A percentile compares a stretch with the other conserved stretches of the same genome.
phyloP scores from a whole-genome alignment of 768 basidiomycete genomes.

The Tylopilus plumbeoviolaceoides region DNA sequence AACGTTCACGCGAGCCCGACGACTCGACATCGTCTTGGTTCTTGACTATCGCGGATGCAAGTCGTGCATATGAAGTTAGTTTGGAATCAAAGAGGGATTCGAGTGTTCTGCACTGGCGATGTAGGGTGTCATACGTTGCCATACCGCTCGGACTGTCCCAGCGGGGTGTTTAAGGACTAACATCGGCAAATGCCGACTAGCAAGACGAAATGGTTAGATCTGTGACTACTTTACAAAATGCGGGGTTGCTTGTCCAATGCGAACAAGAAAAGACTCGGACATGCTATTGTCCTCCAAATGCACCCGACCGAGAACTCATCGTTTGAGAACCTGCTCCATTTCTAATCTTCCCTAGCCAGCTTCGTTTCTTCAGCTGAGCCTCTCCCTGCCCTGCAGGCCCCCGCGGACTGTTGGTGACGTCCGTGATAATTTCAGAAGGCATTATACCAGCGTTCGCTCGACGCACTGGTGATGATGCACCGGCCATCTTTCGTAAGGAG shows the following conservation, averaged over 20 bases:
- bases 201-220: too few relatives aligned
- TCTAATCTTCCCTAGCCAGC: constrained; percentile 72
- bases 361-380: constrained; percentile 44
- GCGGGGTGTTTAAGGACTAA: background rate
- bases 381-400: constrained; percentile 20
- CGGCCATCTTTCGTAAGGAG: constrained; percentile 30
- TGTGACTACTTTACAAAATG: constrained; percentile 17
- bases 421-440: constrained; percentile 37
- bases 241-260: constrained; percentile 3
- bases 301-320: constrained; percentile 16
- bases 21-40: constrained; percentile 62
- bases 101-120: constrained; percentile 54
- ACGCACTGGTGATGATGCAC: constrained; percentile 48
- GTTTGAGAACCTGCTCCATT: constrained; percentile 31
- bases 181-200: too few relatives aligned
- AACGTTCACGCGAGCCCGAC: constrained; percentile 63
- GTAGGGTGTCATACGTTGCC: constrained; percentile 83
- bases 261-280: constrained; percentile 13
- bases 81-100: constrained; percentile 92
- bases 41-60: constrained; percentile 64
- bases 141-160: constrained; percentile 32
- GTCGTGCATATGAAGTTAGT: constrained; percentile 83
- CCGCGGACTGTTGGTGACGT: constrained; percentile 68
- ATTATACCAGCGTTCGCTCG: constrained; percentile 38
- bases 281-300: constrained; percentile 24